phyloP scores from a whole-genome alignment of 2,329 filamentous ascomycete genomes.

The Botryotinia calthae region DNA sequence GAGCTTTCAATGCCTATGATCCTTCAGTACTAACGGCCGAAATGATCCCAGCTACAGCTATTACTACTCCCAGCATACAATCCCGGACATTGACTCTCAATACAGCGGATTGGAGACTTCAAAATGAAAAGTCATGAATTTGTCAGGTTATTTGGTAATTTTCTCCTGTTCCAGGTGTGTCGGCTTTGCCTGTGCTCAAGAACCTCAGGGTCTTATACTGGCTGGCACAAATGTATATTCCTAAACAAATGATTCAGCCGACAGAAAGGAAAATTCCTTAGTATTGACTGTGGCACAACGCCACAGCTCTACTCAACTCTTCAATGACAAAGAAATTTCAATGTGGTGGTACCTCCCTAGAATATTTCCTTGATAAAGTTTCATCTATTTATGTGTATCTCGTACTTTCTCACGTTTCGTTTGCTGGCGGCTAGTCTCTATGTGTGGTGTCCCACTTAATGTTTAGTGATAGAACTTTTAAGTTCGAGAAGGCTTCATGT shows the following conservation, averaged over 20 bases:
- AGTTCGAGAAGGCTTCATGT: background rate
- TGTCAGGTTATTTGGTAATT: background rate
- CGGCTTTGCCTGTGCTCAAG: background rate
- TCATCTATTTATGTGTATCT: background rate
- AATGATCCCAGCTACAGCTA: background rate
- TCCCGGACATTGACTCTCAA: background rate
- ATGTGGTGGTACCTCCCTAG: background rate
- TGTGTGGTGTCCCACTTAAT: background rate
- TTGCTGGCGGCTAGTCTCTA: background rate
- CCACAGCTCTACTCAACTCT: background rate
- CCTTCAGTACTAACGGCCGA: background rate
- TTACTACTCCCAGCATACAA: background rate
- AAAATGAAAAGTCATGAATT: background rate
- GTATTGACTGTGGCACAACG: background rate
- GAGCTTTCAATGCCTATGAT: background rate
- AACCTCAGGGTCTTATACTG: background rate
- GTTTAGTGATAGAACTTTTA: background rate
- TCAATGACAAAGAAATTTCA: background rate
- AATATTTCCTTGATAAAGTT: background rate
- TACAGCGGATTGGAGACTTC: background rate
- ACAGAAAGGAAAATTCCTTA: background rate
- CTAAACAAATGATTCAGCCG: background rate
- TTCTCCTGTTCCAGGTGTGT: background rate
- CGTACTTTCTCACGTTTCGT: background rate
- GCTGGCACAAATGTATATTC: background rate